Conservation (phyloP, 2,329 filamentous ascomycete species). For the Knufia fluminis region DNA sequence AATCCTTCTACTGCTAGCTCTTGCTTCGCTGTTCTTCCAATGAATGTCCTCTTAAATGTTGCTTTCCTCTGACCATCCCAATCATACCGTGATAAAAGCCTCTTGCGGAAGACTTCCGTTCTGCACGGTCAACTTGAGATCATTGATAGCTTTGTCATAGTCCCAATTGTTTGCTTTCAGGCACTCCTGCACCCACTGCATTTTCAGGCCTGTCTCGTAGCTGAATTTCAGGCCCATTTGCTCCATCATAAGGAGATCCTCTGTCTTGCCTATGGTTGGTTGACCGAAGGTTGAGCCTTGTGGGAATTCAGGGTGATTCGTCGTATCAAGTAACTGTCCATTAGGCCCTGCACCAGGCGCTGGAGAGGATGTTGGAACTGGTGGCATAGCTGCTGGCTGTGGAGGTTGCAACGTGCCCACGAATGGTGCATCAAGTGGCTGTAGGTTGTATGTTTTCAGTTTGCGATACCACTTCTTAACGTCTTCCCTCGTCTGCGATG, state of each 20-base stretch:
- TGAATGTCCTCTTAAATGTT: neutral
- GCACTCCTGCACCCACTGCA: constrained; percentile 71
- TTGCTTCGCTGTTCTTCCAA: neutral
- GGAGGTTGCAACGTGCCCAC: constrained; percentile 60
- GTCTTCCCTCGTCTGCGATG: constrained; percentile 55
- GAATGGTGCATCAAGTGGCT: constrained; percentile 60
- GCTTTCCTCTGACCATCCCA: neutral
- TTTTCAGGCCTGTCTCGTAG: constrained; percentile 69
- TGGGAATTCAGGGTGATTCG: constrained; percentile 17
- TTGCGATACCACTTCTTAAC: constrained; percentile 75
- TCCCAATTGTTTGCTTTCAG: constrained; percentile 73
- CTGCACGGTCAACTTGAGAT: constrained; percentile 66
- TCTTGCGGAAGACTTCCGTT: constrained; percentile 18
- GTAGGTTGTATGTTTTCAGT: constrained; percentile 65
- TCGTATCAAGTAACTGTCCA: constrained; percentile 55
- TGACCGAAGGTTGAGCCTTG: constrained; percentile 31
- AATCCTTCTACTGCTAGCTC: neutral
- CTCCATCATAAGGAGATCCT: constrained; percentile 52
- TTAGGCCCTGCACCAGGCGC: constrained; percentile 57
- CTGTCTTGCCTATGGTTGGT: constrained; percentile 35
- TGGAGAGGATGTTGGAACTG: constrained; percentile 61
- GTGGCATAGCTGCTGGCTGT: constrained; percentile 53
- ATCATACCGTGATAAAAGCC: constrained; percentile 11
- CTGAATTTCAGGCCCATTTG: constrained; percentile 64
- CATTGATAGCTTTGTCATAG: constrained; percentile 60